Conservation (phyloP, 2,329 filamentous ascomycete genomes). For the Cytospora leucostoma region DNA sequence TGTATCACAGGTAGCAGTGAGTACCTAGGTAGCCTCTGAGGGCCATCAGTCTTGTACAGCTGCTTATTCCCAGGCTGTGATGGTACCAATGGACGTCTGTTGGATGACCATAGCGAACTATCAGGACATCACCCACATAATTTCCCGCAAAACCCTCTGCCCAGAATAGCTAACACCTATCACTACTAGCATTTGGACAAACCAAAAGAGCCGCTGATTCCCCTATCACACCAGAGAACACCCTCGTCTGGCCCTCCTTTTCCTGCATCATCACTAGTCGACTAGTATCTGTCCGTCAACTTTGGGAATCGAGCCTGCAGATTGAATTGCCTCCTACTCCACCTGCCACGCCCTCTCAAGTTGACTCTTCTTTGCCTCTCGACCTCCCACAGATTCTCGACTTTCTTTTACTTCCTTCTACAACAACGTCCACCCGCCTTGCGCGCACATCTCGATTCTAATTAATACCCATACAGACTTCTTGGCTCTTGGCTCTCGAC, state of each 20-base stretch:
- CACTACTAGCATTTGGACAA: neutral
- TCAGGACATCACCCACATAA: neutral
- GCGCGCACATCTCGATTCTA: neutral
- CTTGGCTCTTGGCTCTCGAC: slow-evolving; percentile 19
- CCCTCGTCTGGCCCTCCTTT: neutral
- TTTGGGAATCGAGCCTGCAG: neutral
- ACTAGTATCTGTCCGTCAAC: neutral
- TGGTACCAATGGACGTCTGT: neutral
- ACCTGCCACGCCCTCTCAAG: neutral
- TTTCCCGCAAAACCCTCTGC: neutral
- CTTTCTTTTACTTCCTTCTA: neutral
- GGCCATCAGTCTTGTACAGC: neutral
- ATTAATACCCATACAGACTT: slow-evolving; percentile 8
- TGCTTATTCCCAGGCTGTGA: neutral
- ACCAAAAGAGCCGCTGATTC: neutral
- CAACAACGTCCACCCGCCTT: neutral
- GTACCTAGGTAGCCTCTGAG: neutral
- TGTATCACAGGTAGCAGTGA: too few relatives aligned
- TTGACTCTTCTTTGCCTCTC: neutral
- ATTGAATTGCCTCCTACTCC: neutral
- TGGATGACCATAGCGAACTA: neutral
- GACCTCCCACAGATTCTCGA: neutral
- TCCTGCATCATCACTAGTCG: neutral
- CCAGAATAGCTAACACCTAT: neutral
- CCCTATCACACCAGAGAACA: neutral